phyloP scores from a whole-genome alignment of 495 filamentous ascomycete species.

The Hypoxylon perforatum region DNA sequence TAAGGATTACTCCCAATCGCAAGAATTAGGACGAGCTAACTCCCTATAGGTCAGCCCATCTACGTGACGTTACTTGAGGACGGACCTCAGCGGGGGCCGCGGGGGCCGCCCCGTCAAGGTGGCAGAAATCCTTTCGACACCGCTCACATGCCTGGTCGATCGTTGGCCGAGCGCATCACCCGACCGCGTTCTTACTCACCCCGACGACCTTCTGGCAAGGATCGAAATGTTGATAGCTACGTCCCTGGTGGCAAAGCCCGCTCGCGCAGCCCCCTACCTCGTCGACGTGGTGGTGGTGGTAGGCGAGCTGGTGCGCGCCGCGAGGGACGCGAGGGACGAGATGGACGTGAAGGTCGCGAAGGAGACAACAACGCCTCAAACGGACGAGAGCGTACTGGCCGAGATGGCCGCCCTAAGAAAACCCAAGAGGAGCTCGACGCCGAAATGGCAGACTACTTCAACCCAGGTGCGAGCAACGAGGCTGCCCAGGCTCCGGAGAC shows the following conservation, averaged over 20 bases:
- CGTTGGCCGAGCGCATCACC: conserved; percentile 82
- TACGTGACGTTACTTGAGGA: conserved; percentile 66
- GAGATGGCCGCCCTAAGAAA: conserved; percentile 78
- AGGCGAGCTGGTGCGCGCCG: conserved; percentile 63
- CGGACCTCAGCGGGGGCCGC: conserved; percentile 61
- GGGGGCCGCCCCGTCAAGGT: too few species aligned
- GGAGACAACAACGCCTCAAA: conserved; percentile 50
- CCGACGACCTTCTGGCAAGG: conserved; percentile 70
- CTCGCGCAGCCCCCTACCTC: conserved; percentile 60
- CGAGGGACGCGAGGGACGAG: conserved; percentile 43
- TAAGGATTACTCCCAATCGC: conserved; percentile 26
- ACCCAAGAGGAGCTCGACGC: conserved; percentile 92
- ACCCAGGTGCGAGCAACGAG: conserved; percentile 53
- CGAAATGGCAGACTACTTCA: conserved; percentile 97
- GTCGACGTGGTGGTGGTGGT: conserved; percentile 51
- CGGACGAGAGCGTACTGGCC: conserved; percentile 48
- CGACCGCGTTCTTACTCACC: conserved; percentile 63
- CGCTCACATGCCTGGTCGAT: conserved; percentile 63
- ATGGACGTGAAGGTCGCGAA: conserved; percentile 51
- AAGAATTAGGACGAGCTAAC: conserved; percentile 22
- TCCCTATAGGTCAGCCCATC: conserved; percentile 76
- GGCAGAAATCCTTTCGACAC: conserved; percentile 68
- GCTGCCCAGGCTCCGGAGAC: conserved; percentile 34
- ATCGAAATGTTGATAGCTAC: conserved; percentile 85
- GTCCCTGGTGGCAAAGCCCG: conserved; percentile 70